A percentile compares a stretch with the other conserved stretches of the same genome.
These are phyloP conservation scores for Talaromyces islandicus DNA, from an alignment of 2,329 filamentous ascomycete genomes.

Conservation along the genomic window DNA sequence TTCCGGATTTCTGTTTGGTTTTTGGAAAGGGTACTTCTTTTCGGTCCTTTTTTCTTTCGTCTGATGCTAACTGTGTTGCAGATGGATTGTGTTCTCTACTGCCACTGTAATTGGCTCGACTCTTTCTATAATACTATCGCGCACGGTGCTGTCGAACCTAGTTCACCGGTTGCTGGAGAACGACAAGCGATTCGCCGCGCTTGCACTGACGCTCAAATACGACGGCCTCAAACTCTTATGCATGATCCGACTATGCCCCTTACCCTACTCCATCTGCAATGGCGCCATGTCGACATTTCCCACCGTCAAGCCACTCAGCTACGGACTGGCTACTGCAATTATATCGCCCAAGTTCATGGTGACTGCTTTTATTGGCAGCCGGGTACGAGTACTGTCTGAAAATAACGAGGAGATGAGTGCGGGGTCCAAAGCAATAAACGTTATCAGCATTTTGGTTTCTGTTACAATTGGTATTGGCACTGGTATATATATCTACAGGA, in stretches of 20 bases:
- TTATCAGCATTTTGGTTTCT: constrained; percentile 70
- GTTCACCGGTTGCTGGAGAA: constrained; percentile 73
- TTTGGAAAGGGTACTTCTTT: constrained; percentile 62
- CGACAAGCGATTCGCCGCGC: constrained; percentile 82
- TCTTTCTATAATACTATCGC: constrained; percentile 70
- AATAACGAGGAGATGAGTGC: constrained; percentile 75
- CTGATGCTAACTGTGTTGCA: constrained; percentile 35
- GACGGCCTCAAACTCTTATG: constrained; percentile 84
- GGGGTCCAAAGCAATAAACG: constrained; percentile 74
- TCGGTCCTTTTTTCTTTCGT: not conserved
- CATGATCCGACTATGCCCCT: constrained; percentile 85
- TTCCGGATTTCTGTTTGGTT: constrained; percentile 65
- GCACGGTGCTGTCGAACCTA: constrained; percentile 70
- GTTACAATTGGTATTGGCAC: constrained; percentile 66
- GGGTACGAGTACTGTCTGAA: constrained; percentile 77
- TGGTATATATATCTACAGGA: constrained; percentile 77
- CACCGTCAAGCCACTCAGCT: constrained; percentile 69
- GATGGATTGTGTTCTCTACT: constrained; percentile 76
- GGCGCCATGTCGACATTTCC: constrained; percentile 92
- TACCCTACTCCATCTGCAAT: constrained; percentile 91
- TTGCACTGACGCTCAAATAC: constrained; percentile 79
- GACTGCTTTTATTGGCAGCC: constrained; percentile 84
- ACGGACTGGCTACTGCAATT: constrained; percentile 74
- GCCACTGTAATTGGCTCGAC: constrained; percentile 75
- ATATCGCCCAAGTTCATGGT: constrained; percentile 83